Conservation (phyloP, 1,139 yeast genomes). For the Debaryomyces subglobosus region DNA sequence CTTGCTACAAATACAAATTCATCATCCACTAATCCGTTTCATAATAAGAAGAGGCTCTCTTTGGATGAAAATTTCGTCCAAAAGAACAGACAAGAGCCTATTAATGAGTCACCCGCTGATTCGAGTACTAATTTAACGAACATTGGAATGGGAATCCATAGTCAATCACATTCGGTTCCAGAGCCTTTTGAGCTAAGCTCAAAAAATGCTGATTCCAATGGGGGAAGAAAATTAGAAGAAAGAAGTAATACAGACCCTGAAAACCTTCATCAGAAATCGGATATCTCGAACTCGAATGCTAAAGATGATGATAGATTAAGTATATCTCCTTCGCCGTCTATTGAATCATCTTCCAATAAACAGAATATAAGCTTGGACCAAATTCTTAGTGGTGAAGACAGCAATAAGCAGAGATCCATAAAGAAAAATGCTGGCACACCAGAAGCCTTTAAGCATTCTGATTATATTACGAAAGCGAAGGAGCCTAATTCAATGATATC, state of each 20-base stretch:
- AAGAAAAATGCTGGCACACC: not conserved
- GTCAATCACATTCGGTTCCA: slow-evolving; percentile 7
- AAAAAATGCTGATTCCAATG: not conserved
- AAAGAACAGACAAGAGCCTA: slow-evolving; percentile 14
- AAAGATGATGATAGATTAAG: slow-evolving; percentile 4
- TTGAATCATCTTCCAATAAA: not conserved
- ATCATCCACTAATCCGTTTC: slow-evolving; percentile 4
- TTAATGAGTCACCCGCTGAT: slow-evolving; percentile 15
- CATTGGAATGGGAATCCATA: slow-evolving; percentile 21
- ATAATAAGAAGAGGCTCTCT: slow-evolving; percentile 29
- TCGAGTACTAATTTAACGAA: slow-evolving; percentile 23
- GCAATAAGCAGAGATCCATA: not conserved
- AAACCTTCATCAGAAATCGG: not conserved
- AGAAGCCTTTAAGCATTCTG: not conserved
- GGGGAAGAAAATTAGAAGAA: not conserved
- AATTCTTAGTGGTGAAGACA: not conserved
- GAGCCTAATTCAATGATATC: slow-evolving; percentile 17
- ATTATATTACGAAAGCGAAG: slow-evolving; percentile 4
- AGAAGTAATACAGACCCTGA: not conserved
- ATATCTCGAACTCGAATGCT: not conserved
- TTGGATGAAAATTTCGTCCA: slow-evolving; percentile 32
- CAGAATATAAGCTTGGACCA: not conserved
- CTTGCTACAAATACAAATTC: slow-evolving; percentile 25
- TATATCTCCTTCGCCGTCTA: slow-evolving; percentile 13
- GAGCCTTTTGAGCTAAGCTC: not conserved